Conservation (phyloP, 495 filamentous ascomycete genomes). For the Penicillium parvum region DNA sequence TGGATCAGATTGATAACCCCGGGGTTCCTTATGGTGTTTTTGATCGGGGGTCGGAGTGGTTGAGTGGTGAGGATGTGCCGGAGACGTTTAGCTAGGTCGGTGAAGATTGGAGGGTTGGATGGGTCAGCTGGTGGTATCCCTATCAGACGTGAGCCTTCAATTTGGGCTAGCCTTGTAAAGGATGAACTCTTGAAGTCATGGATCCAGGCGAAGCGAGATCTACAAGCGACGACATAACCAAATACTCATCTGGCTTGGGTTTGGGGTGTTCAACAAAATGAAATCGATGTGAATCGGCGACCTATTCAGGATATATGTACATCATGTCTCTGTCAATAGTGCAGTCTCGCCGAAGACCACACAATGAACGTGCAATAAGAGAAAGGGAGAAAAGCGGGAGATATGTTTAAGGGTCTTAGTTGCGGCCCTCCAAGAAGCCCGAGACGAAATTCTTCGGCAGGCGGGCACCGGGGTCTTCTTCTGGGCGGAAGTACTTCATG, state of each 20-base stretch:
- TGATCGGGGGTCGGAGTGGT: too few species aligned
- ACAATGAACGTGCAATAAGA: constrained; percentile 24
- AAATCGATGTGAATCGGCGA: constrained; percentile 20
- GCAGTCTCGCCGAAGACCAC: constrained; percentile 16
- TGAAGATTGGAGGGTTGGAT: too few species aligned
- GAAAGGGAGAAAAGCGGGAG: constrained; percentile 17
- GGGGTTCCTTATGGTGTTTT: too few species aligned
- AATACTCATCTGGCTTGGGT: neutral
- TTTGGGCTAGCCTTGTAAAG: too few species aligned
- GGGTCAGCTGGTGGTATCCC: too few species aligned
- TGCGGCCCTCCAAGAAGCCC: constrained; percentile 78
- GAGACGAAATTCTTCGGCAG: constrained; percentile 84
- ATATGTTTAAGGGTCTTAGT: constrained; percentile 25
- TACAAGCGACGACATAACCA: too few species aligned
- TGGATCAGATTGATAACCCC: constrained; percentile 27
- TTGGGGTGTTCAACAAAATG: neutral
- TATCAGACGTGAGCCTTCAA: too few species aligned
- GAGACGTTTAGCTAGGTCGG: too few species aligned
- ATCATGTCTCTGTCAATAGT: constrained; percentile 33
- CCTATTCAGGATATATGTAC: constrained; percentile 42
- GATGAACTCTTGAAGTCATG: too few species aligned
- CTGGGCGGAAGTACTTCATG: constrained; percentile 92
- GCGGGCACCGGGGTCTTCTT: constrained; percentile 74
- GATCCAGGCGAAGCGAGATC: too few species aligned
- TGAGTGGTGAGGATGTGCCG: too few species aligned